A percentile compares a stretch with the other conserved stretches of the same genome.
phyloP scores from a whole-genome alignment of 176 grass and related monocot genomes.

The Avena sativa region DNA sequence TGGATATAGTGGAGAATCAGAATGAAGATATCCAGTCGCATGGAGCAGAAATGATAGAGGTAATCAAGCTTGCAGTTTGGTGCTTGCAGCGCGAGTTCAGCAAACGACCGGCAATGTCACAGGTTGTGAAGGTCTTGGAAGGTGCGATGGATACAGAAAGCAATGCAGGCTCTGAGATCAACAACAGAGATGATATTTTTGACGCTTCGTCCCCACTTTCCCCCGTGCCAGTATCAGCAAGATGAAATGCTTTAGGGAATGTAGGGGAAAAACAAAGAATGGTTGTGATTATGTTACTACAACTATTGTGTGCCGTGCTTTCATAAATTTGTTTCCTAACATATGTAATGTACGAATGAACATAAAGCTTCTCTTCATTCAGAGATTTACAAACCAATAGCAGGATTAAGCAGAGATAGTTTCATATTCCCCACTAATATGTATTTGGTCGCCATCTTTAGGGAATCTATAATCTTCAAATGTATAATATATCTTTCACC shows the following conservation, averaged over 20 bases:
- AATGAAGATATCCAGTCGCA: conserved; percentile 57
- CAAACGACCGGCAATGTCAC: conserved; percentile 70
- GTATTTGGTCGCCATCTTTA: background rate
- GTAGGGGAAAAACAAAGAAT: background rate
- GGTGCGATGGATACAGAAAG: conserved; percentile 60
- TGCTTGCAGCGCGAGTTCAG: conserved; percentile 71
- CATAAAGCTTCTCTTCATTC: background rate
- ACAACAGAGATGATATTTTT: conserved; percentile 51
- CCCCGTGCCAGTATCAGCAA: conserved; percentile 40
- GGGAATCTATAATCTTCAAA: background rate
- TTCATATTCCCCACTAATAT: background rate
- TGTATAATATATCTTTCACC: background rate
- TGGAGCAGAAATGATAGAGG: conserved; percentile 50
- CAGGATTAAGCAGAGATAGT: background rate
- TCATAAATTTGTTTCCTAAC: conserved; percentile 37
- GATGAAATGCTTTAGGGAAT: conserved; percentile 35
- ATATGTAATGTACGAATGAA: conserved; percentile 23
- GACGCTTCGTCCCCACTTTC: conserved; percentile 52
- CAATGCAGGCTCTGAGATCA: conserved; percentile 42
- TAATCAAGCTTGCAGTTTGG: conserved; percentile 77
- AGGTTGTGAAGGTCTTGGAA: conserved; percentile 84
- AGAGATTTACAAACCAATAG: background rate
- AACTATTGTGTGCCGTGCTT: background rate
- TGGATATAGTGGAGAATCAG: conserved; percentile 62
- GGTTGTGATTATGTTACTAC: background rate